A percentile compares a stretch with the other conserved stretches of the same genome.
Conservation (phyloP, 2,329 filamentous ascomycete species). For the Colletotrichum gloeosporioides region DNA sequence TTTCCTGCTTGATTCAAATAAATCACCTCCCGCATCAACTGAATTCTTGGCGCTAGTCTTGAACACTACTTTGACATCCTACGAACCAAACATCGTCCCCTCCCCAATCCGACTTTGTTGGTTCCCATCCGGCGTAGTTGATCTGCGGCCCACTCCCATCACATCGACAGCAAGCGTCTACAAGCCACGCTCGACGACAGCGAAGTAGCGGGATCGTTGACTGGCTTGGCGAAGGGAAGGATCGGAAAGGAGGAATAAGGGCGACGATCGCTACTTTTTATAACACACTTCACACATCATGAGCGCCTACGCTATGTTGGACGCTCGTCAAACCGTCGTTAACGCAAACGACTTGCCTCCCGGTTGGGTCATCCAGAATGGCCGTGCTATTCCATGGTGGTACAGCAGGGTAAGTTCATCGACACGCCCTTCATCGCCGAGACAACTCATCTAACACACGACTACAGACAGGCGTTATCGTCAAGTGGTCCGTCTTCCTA, state of each 20-base stretch:
- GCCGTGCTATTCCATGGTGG: slow-evolving; percentile 29
- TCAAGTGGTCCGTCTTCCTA: slow-evolving; percentile 76
- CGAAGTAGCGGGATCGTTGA: neutral
- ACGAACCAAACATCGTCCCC: neutral
- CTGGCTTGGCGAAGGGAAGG: neutral
- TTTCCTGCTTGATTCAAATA: slow-evolving; percentile 9
- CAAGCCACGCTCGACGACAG: neutral
- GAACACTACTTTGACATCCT: neutral
- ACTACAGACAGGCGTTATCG: slow-evolving; percentile 62
- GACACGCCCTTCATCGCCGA: neutral
- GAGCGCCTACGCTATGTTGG: slow-evolving; percentile 7
- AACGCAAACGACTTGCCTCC: slow-evolving; percentile 24
- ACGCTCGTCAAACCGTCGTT: slow-evolving; percentile 8
- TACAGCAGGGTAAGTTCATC: slow-evolving; percentile 25
- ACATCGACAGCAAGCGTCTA: neutral
- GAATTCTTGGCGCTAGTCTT: neutral
- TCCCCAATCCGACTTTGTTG: neutral
- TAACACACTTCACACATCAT: neutral
- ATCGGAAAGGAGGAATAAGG: neutral
- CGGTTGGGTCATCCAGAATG: slow-evolving; percentile 30
- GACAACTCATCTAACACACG: neutral
- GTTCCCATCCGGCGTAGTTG: slow-evolving; percentile 8
- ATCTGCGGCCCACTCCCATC: neutral
- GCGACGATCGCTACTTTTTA: neutral
- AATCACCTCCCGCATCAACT: neutral